Evolutionary conservation across 2,329 filamentous ascomycete genomes (phyloP), one percentile per base, ranked within the genome.

Genomic region (Fusarium mangiferae): DNA sequence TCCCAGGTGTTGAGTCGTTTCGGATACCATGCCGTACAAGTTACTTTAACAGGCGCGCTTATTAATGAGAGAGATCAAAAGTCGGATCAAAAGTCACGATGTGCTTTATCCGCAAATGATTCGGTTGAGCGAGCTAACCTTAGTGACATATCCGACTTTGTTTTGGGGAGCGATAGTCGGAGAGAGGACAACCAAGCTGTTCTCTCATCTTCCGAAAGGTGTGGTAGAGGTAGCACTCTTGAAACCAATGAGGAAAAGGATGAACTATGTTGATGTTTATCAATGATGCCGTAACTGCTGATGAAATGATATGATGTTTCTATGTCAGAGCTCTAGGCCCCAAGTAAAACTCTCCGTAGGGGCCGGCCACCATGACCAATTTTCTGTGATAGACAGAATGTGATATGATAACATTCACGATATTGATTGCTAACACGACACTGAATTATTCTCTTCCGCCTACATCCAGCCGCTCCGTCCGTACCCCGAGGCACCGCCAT

Each of bases 201-300:
- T 49, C 61, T 52, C 46, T 63, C 35, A n/a, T 54, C 51, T n/a
- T 38, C 51, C 24, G 61, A 41, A 26, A 74, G 61, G 66, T 71
- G 71, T 74, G 70, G 70, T 55, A 66, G 39, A 48, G 30, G 48
- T 39, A 68, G 61, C 73, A 63, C 56, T 67, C 63, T 44, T 26
- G 44, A 65, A 39, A 63, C 71, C 49, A 71, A 74, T 48, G 33
- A 18, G 62, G 62, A 48, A 71, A 68, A 67, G 62, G 62, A 73
- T 59, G 56, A 62, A 63, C 49, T 74, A 42, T 64, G 66, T 75
- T 62, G 61, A 54, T 68, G 49, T 71, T 75, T 75, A 68, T 75
- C 74, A 76, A 76, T 61, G 57, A 74, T 70, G 62, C 64, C 45
- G 71, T 75, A 68, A 75, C 42, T 62, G 68, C 71, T 74, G 71